These are phyloP conservation scores for Macrophomina phaseolina DNA, from an alignment of 2,329 filamentous ascomycete species.

Conservation along the genomic window DNA sequence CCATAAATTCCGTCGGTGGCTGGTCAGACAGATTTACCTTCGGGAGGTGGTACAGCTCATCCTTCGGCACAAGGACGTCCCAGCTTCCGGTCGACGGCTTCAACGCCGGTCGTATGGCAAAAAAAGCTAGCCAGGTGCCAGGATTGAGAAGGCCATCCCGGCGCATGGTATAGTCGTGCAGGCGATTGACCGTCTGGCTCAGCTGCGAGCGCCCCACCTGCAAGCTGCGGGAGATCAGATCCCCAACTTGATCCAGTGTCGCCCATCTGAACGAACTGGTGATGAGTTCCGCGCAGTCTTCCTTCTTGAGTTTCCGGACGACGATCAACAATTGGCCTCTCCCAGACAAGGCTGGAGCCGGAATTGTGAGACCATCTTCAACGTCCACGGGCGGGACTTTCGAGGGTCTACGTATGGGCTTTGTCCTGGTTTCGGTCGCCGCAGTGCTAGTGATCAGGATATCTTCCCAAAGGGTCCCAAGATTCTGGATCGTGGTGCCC, in stretches of 20 bases:
- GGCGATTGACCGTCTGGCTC: slow-evolving; percentile 64
- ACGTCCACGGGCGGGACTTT: slow-evolving; percentile 39
- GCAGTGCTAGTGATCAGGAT: slow-evolving; percentile 69
- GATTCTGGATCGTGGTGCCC: slow-evolving; percentile 64
- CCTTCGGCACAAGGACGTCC: slow-evolving; percentile 51
- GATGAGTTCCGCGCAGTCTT: slow-evolving; percentile 68
- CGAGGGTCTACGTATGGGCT: not conserved
- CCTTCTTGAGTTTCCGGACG: slow-evolving; percentile 66
- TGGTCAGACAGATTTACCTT: slow-evolving; percentile 48
- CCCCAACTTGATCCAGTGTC: slow-evolving; percentile 61
- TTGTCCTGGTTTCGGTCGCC: slow-evolving; percentile 19
- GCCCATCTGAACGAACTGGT: slow-evolving; percentile 82
- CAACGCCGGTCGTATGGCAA: slow-evolving; percentile 49
- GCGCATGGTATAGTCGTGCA: slow-evolving; percentile 64
- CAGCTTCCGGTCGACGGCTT: slow-evolving; percentile 48
- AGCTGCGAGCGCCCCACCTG: slow-evolving; percentile 71
- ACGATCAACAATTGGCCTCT: slow-evolving; percentile 83
- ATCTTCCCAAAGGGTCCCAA: slow-evolving; percentile 77
- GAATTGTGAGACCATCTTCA: slow-evolving; percentile 43
- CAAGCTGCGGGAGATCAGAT: slow-evolving; percentile 73
- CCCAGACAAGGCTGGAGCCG: slow-evolving; percentile 56
- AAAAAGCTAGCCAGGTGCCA: slow-evolving; percentile 34
- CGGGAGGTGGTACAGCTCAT: slow-evolving; percentile 49
- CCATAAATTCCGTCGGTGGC: slow-evolving; percentile 40
- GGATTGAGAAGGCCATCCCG: slow-evolving; percentile 44